Evolutionary conservation across 2,329 filamentous ascomycete species (phyloP), one percentile per base, ranked within the genome.

Genomic region (Hypoxylon sp.): DNA sequence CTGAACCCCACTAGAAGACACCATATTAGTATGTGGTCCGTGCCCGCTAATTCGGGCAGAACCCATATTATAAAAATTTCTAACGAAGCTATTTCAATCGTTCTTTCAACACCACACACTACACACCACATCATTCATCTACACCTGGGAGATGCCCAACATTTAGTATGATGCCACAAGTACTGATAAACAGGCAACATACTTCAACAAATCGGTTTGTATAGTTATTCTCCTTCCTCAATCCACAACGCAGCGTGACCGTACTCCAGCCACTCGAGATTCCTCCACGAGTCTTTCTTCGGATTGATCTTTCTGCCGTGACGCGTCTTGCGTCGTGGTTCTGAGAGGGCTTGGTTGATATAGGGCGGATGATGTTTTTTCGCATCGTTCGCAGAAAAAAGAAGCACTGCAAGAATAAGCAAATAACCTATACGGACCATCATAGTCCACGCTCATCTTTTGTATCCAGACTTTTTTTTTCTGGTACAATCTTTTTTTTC

Each of bases 391-490:
- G 59, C 55, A 51, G 55, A 35, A 25, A 25, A 53, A 35, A 25
- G 20, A 37, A 49, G 43, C 37, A 69, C 68, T 78, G 76, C 77
- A 62, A 79, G 71, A 79, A 63, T 43, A 63, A 69, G 66, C 46
- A 43, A 49, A 20, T 27, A 35, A 37, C 32, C n/a, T n/a, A n/a
- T 54, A 55, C 46, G 77, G 76, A 72, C 76, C 76, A 77, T 79
- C 77, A 79, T 79, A 79, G 77, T 79, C 77, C 77, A 65, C 69
- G 76, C 69, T 75, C 69, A 73, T 74, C 69, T 70, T n/a, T n/a
- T 59, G 51, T 55, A 29, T 21, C 17, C 19, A 17, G n/a, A n/a
- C n/a, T n/a, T n/a, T n/a, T n/a, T n/a, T n/a, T n/a, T 61, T 51
- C 53, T 19, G 32, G 61, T 63, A 47, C 47, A 42, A 48, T 42